Percentiles rank a stretch among this genome's conserved stretches.
phyloP scores from a whole-genome alignment of 495 filamentous ascomycete genomes.

The Cercophora sp. region DNA sequence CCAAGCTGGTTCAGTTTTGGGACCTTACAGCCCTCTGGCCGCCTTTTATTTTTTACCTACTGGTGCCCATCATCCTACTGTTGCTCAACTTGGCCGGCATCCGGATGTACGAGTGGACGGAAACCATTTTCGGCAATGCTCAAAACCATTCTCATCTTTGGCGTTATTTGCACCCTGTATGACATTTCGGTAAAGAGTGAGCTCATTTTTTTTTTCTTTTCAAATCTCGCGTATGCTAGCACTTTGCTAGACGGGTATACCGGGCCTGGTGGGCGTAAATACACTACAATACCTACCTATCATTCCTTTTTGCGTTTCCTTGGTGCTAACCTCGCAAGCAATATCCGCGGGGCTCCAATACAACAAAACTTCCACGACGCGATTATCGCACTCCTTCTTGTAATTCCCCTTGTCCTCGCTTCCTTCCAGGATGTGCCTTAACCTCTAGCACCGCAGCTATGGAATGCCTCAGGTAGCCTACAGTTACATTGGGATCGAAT shows the following conservation, averaged over 20 bases:
- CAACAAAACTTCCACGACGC: slow-evolving; percentile 26
- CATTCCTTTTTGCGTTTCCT: not conserved
- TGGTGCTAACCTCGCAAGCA: slow-evolving; percentile 13
- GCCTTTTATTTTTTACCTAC: slow-evolving; percentile 7
- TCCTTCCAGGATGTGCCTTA: not conserved
- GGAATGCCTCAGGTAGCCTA: slow-evolving; percentile 43
- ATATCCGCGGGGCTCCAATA: slow-evolving; percentile 26
- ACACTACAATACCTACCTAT: not conserved
- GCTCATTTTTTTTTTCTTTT: not conserved
- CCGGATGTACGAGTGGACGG: slow-evolving; percentile 6
- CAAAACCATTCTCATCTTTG: slow-evolving; percentile 5
- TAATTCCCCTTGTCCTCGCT: slow-evolving; percentile 16
- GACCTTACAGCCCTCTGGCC: slow-evolving; percentile 2
- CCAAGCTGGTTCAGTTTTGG: slow-evolving; percentile 10
- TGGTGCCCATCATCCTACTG: not conserved
- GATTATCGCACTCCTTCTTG: slow-evolving; percentile 33
- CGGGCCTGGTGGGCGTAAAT: not conserved
- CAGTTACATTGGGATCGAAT: slow-evolving; percentile 44
- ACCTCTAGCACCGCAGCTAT: slow-evolving; percentile 22
- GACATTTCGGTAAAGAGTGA: slow-evolving; percentile 9
- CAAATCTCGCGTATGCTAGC: not conserved
- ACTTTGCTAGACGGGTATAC: not conserved
- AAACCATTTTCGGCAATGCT: slow-evolving; percentile 6
- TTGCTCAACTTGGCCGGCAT: slow-evolving; percentile 5
- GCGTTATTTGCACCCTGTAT: slow-evolving; percentile 5